Evolutionary conservation across 2,329 filamentous ascomycete genomes (phyloP).

Genomic region (Chalaropsis ovoidea): DNA sequence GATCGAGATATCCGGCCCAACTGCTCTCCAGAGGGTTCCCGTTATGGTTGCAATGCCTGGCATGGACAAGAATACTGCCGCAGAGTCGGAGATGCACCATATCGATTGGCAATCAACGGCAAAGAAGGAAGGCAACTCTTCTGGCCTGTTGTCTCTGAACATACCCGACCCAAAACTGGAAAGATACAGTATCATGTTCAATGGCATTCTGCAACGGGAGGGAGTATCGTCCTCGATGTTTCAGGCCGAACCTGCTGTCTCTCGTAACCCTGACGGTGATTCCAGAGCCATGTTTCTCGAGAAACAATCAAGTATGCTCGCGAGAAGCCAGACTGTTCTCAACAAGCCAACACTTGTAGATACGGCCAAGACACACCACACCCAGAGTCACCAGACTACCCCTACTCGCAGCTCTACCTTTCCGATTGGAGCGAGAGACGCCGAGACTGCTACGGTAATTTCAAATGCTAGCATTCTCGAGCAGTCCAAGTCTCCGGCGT

Average conservation of each 20-base stretch:
- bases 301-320: slow-evolving; percentile 38
- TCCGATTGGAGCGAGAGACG: slow-evolving; percentile 12
- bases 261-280: background rate
- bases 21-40: slow-evolving; percentile 9
- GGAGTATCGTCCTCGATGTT: slow-evolving; percentile 11
- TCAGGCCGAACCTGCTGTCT: background rate
- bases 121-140: slow-evolving; percentile 28
- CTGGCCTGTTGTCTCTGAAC: slow-evolving; percentile 56
- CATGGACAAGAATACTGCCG: background rate
- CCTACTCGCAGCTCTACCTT: slow-evolving; percentile 24
- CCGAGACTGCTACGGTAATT: background rate
- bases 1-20: slow-evolving; percentile 14
- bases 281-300: slow-evolving; percentile 25
- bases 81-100: background rate
- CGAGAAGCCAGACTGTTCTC: slow-evolving; percentile 49
- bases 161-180: slow-evolving; percentile 76
- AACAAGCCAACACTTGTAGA: slow-evolving; percentile 37
- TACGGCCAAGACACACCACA: slow-evolving; percentile 24
- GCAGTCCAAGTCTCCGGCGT: slow-evolving; percentile 35
- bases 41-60: slow-evolving; percentile 16
- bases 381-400: slow-evolving; percentile 7
- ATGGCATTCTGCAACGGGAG: slow-evolving; percentile 51
- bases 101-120: slow-evolving; percentile 8
- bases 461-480: background rate
- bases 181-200: slow-evolving; percentile 90